Conservation (phyloP, 306 rosid genomes). For the Vachellia pachyceras region DNA sequence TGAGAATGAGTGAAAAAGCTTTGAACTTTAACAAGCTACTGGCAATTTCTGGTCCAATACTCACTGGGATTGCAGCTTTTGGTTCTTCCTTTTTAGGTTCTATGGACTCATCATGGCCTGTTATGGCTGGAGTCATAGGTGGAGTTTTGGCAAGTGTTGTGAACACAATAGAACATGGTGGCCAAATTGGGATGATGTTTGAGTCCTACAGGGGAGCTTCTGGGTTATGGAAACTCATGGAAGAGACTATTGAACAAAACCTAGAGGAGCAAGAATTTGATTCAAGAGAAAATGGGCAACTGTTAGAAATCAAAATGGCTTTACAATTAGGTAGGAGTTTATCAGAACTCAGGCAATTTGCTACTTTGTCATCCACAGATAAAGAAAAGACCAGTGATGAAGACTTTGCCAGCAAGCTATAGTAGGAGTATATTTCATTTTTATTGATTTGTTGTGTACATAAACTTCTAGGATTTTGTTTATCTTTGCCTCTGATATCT, state of each 20-base stretch:
- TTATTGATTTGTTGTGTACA: slow-evolving; percentile 24
- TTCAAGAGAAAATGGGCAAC: slow-evolving; percentile 71
- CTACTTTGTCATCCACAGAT: slow-evolving; percentile 37
- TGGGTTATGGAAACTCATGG: slow-evolving; percentile 75
- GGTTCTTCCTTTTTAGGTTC: slow-evolving; percentile 55
- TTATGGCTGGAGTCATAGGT: slow-evolving; percentile 56
- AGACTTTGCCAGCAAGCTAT: slow-evolving; percentile 77
- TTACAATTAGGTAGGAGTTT: slow-evolving; percentile 70
- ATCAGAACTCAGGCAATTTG: slow-evolving; percentile 60
- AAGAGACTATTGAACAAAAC: slow-evolving; percentile 59
- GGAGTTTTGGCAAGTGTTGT: slow-evolving; percentile 74
- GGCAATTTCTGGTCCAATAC: slow-evolving; percentile 69
- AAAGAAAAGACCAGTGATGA: slow-evolving; percentile 34
- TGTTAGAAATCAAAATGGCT: slow-evolving; percentile 70
- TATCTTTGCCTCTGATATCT: slow-evolving; percentile 22
- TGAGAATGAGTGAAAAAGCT: slow-evolving; percentile 51
- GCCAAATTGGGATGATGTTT: slow-evolving; percentile 87
- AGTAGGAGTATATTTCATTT: slow-evolving; percentile 44
- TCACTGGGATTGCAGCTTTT: slow-evolving; percentile 64
- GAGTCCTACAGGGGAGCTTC: slow-evolving; percentile 63
- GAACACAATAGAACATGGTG: slow-evolving; percentile 78
- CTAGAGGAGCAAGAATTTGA: slow-evolving; percentile 48
- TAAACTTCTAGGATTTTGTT: slow-evolving; percentile 6
- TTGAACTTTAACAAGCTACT: slow-evolving; percentile 55
- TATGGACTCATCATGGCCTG: slow-evolving; percentile 52